Evolutionary conservation across 176 grass and related monocot genomes (phyloP), one percentile per base, ranked within the genome.

Genomic region (Tillandsia leiboldiana): DNA sequence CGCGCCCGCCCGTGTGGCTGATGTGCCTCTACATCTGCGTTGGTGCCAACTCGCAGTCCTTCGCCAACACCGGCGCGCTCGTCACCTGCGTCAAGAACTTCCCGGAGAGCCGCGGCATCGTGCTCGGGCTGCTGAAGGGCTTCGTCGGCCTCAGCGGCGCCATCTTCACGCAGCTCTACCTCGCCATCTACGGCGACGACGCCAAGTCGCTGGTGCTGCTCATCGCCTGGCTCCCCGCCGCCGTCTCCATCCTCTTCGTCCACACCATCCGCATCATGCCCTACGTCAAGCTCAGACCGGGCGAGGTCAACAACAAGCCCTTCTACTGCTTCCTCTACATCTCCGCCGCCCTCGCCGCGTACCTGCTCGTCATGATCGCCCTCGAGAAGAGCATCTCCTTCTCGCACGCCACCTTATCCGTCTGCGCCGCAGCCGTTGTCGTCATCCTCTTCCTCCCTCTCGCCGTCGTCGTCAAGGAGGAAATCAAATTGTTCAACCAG

Each of bases 321-420:
- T 95, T 95, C 91, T 95, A 77, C 77, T 84, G 78, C 81, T 87
- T 95, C 71, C 78, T 95, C 33, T 95, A 95, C 81, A 83, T 95
- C 66, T 90, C 91, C 65, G 82, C 87, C 68, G 81, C 71, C 6
- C 91, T 95, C 29, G 91, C 91, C 1, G 27, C 20, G 66, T 90
- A 79, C 69, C 81, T 95, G 1, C 73, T 95, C 33, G 56, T 82
- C 22, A 83, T 87, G 74, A 95, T 86, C 61, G 63, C 90, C 27
- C 57, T 90, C 27, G 70, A 84, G 74, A 49, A 78, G 10, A 10
- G 54, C 12, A 61, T 90, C 1, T 0, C 48, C 3, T 81, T 95
- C 66, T 80, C 87, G 0, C 77, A 73, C 17, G 8, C 26, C 8
- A 20, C 20, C 20, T 20, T 20, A 20, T 20, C 20, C 20, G 8